phyloP scores from a whole-genome alignment of 108 stramenopile species.

The Nitzschia sp. region DNA sequence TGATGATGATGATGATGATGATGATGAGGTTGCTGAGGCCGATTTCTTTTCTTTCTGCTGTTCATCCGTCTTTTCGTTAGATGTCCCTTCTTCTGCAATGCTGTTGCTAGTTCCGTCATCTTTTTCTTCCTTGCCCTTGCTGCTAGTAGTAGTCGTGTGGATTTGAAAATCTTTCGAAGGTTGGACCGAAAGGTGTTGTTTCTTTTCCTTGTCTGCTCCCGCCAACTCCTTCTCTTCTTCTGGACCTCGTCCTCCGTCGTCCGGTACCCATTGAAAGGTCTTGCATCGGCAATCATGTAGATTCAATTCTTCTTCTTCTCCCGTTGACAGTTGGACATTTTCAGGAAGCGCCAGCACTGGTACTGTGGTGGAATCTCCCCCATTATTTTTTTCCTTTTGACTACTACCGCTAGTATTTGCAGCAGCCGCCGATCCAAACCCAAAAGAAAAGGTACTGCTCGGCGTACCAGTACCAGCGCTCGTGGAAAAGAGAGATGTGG shows the following conservation, averaged over 20 bases:
- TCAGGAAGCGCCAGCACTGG: constrained; percentile 10
- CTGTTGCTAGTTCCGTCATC: constrained; percentile 15
- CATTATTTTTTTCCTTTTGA: too few species aligned
- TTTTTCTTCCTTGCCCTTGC: constrained; percentile 8
- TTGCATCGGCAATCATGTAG: constrained; percentile 63
- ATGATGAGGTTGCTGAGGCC: background rate
- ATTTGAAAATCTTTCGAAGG: constrained; percentile 26
- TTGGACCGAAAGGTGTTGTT: constrained; percentile 24
- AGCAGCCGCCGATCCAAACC: background rate
- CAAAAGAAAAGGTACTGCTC: background rate
- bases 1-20: background rate
- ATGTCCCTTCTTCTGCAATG: constrained; percentile 12
- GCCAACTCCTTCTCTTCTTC: constrained; percentile 3
- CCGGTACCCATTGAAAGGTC: constrained; percentile 42
- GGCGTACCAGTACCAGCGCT: background rate
- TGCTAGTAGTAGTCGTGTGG: background rate
- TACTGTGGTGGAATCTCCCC: background rate
- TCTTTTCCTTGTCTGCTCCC: background rate
- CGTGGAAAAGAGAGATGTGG: background rate
- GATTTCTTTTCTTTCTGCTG: background rate
- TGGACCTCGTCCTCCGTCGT: background rate
- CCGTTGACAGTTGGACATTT: constrained; percentile 46
- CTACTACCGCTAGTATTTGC: background rate
- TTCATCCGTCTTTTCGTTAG: constrained; percentile 2
- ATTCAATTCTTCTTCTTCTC: constrained; percentile 66